Percentiles rank a stretch among this genome's conserved stretches.
phyloP scores from a whole-genome alignment of 179 eudicot genomes.

The Drosera spatulata region DNA sequence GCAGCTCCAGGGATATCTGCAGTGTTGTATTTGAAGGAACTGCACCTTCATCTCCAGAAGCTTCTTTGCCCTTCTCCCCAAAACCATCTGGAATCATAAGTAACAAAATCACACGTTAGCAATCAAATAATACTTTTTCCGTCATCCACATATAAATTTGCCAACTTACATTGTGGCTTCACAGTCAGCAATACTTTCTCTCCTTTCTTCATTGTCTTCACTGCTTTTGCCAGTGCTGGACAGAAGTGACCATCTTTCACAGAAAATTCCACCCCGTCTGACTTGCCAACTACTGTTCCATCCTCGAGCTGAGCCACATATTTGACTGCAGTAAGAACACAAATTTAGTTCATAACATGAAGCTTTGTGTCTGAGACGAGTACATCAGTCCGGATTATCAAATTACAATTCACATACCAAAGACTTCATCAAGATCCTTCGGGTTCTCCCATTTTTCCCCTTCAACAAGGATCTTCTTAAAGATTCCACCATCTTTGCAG shows the following conservation, averaged over 20 bases:
- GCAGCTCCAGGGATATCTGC: conserved; percentile 40
- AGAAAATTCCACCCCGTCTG: conserved; percentile 47
- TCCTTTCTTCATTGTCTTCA: conserved; percentile 56
- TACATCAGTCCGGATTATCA: too few species aligned
- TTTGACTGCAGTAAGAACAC: conserved; percentile 22
- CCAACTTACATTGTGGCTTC: conserved; percentile 45
- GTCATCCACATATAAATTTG: too few species aligned
- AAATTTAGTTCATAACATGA: too few species aligned
- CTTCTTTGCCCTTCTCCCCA: conserved; percentile 40
- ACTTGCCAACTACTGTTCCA: conserved; percentile 39
- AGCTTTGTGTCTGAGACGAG: too few species aligned
- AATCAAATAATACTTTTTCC: not conserved
- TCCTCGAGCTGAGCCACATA: conserved; percentile 45
- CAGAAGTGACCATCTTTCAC: conserved; percentile 42
- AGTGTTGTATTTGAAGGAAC: conserved; percentile 51
- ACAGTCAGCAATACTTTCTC: conserved; percentile 37
- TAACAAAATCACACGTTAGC: not conserved
- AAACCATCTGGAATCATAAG: conserved; percentile 38
- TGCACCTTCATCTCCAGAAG: conserved; percentile 23
- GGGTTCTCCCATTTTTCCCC: conserved; percentile 73
- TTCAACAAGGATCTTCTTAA: conserved; percentile 44
- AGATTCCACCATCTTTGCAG: conserved; percentile 72
- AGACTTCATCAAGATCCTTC: conserved; percentile 52
- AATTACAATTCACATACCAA: conserved; percentile 23
- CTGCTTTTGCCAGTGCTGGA: conserved; percentile 33